phyloP scores from a whole-genome alignment of 208 protist genomes.

The Crithidia expoeki region DNA sequence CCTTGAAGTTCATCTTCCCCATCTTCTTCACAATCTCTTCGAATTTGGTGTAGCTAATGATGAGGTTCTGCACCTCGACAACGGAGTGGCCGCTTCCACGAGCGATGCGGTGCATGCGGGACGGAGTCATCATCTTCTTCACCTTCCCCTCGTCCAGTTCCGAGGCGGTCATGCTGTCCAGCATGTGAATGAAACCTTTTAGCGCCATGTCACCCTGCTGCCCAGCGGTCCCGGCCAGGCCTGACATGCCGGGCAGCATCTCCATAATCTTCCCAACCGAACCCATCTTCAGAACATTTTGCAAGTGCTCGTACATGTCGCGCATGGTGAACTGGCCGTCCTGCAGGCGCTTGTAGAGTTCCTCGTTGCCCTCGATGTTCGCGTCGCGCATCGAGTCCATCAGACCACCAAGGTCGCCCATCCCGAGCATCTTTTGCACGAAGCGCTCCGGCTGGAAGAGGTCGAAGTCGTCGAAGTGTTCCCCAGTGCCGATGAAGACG shows the following conservation, averaged over 20 bases:
- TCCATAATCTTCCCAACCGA: slow-evolving; percentile 94
- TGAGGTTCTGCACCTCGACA: slow-evolving; percentile 79
- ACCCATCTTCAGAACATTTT: slow-evolving; percentile 95
- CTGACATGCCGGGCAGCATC: slow-evolving; percentile 93
- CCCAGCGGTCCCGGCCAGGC: slow-evolving; percentile 57
- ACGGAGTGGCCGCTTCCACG: slow-evolving; percentile 83
- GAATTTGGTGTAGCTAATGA: slow-evolving; percentile 84
- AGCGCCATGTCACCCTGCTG: slow-evolving; percentile 77
- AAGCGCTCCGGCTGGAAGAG: slow-evolving; percentile 89
- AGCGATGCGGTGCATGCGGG: slow-evolving; percentile 84
- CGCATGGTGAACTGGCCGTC: slow-evolving; percentile 95
- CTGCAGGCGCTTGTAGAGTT: slow-evolving; percentile 90
- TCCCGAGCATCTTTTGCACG: slow-evolving; percentile 94
- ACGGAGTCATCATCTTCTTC: slow-evolving; percentile 91
- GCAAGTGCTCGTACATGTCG: slow-evolving; percentile 97
- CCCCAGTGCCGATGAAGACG: slow-evolving; percentile 98
- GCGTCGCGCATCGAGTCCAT: slow-evolving; percentile 93
- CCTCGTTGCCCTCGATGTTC: slow-evolving; percentile 83
- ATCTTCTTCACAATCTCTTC: slow-evolving; percentile 92
- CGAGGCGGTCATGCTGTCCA: slow-evolving; percentile 96
- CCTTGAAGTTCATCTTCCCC: slow-evolving; percentile 92
- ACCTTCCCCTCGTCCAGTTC: slow-evolving; percentile 92
- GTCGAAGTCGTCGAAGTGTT: slow-evolving; percentile 98
- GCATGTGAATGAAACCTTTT: slow-evolving; percentile 95
- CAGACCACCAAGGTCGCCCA: slow-evolving; percentile 95